These are phyloP conservation scores for Leersia perrieri DNA, from an alignment of 176 grass and related monocot genomes.

Conservation along the genomic window DNA sequence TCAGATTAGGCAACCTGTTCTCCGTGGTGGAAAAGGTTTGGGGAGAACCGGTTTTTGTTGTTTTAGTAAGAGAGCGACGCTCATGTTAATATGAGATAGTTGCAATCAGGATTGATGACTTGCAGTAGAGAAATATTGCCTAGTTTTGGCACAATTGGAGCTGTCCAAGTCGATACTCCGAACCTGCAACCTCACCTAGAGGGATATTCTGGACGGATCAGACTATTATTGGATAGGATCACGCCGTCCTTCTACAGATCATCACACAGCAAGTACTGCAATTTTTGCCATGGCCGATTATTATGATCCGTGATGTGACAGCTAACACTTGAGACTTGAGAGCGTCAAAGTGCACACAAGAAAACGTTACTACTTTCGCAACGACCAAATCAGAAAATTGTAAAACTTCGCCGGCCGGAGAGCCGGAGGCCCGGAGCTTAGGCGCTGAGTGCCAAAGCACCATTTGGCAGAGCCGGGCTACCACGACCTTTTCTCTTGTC, in stretches of 20 bases:
- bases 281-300: too few species aligned
- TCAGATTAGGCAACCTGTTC: too few species aligned
- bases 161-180: not conserved
- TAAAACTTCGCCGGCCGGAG: slow-evolving; percentile 21
- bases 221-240: not conserved
- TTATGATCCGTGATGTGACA: not conserved
- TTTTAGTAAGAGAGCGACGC: not conserved
- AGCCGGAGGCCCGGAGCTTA: not conserved
- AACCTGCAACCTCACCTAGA: not conserved
- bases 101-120: not conserved
- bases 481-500: slow-evolving; percentile 23
- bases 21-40: not conserved
- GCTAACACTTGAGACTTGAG: slow-evolving; percentile 26
- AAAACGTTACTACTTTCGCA: not conserved
- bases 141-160: not conserved
- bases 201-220: not conserved
- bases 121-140: not conserved
- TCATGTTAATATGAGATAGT: slow-evolving; percentile 9
- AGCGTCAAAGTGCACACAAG: not conserved
- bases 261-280: too few species aligned
- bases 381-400: not conserved
- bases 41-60: not conserved
- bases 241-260: not conserved
- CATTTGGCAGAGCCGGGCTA: slow-evolving; percentile 32
- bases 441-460: slow-evolving; percentile 20